Base-by-base conservation (phyloP, 768 basidiomycete genomes). In the Phylloporus sp. region DNA sequence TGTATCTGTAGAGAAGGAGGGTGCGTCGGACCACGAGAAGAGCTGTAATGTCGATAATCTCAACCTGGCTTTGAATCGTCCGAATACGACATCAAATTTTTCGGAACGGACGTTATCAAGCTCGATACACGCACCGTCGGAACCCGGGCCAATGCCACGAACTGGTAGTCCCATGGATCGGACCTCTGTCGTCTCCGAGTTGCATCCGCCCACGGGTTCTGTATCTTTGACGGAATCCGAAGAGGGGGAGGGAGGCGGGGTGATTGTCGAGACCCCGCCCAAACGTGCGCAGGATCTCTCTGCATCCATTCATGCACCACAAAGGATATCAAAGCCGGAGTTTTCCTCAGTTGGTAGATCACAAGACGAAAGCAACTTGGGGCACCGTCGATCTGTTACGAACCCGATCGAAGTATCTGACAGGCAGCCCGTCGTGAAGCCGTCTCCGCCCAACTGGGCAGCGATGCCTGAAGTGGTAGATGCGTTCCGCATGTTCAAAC, bases 381-480 rank as follows among this genome's bases (percentile, higher is more conserved):
- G 33, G 11, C 45, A 14, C 29, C 24, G 23, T 20, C 48, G 47
- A 10, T 38, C 35, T 5, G 10, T 41, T 17, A 32, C 50, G 10
- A 50, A 14, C 17, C 44, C 28, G 0, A n/a, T 10, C 11, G 15
- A 6, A 13, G 38, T 11, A 6, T 37, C 29, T 9, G 52, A 49
- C 26, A 28, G 8, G 3, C 27, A 42, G 32, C 22, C 6, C 3
- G 11, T 22, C 20, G 23, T 23, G 3, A 43, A 47, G 10, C 36
- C 27, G 18, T 17, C 15, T 21, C 4, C 42, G 1, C 50, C 56
- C 9, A 40, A 61, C 31, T 58, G 59, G 48, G n/a, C 48, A 29
- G 46, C 53, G 10, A 50, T 58, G 48, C 50, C 54, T 37, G 57
- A 48, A 5, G 59, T 50, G 26, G 45, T 61, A 7, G 42, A 52